Base-by-base conservation (phyloP, 192 early-diverging fungal species). In the Podila epigama region DNA sequence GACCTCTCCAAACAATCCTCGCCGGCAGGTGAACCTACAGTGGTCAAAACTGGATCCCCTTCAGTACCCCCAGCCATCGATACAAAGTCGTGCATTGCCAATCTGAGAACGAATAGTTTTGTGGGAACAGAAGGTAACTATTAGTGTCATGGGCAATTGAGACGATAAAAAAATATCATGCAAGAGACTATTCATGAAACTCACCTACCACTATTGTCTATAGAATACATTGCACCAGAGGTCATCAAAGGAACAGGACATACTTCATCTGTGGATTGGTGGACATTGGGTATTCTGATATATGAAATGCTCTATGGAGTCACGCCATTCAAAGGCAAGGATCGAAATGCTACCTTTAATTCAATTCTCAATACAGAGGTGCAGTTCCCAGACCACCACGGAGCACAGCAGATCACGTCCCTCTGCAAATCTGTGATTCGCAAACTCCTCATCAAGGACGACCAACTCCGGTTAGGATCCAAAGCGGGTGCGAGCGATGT, bases 171-270 rank as follows among this genome's bases (percentile, higher is more conserved):
- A 34, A 56, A n/a, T 34, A 20, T 9, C 42, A 22, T 31, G 18
- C 16, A n/a, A 31, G n/a, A n/a, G n/a, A n/a, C n/a, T n/a, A n/a
- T n/a, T 28, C 15, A 39, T 35, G 55, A 31, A 20, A n/a, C 34
- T 4, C 27, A 56, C 35, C 34, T 52, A 12, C 29, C 34, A 16
- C 40, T 41, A 12, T 28, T 3, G 44, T 54, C 29, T 44, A 5
- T 62, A 88, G 97, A 98, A 83, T 98, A 98, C 78, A 97, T 99
- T 90, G 95, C 97, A 22, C 97, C 97, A 40, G 97, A 99, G 80
- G 95, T 99, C 20, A 98, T 99, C 84, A 93, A 92, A 59, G 97
- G 96, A 41, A 84, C 87, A 50, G 96, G 97, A 15, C 96, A 99
- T 83, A 96, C 96, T 6, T 92, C 89, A 69, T 87, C 91, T 1